Percentiles rank a stretch among this genome's conserved stretches.
Evolutionary conservation across 2,329 filamentous ascomycete species (phyloP).

Genomic region (Phialophora macrospora): DNA sequence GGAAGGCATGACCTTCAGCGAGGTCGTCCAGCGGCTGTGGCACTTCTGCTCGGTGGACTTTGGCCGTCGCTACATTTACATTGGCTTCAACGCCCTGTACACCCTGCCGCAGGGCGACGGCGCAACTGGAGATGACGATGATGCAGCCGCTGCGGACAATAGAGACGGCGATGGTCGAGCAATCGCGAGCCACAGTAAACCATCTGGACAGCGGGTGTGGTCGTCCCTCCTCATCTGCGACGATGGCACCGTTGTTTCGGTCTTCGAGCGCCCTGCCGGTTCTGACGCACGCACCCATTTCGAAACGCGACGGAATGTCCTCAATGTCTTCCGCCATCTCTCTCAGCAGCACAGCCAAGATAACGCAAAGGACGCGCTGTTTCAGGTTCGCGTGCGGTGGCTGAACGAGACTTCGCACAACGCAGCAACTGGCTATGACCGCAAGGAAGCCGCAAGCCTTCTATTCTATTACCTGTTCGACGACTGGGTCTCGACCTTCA

Average conservation of each 20-base stretch:
- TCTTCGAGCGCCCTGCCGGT: conserved; percentile 50
- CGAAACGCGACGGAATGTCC: conserved; percentile 60
- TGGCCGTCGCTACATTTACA: conserved; percentile 48
- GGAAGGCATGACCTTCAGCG: conserved; percentile 41
- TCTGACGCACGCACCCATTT: conserved; percentile 47
- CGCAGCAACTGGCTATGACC: conserved; percentile 21
- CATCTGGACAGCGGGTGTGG: conserved; percentile 47
- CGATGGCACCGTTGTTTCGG: conserved; percentile 47
- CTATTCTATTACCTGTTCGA: conserved; percentile 71
- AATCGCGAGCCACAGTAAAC: conserved; percentile 19
- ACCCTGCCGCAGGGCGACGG: conserved; percentile 58
- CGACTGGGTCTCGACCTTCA: conserved; percentile 68
- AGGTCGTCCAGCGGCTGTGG: conserved; percentile 72
- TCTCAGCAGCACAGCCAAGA: conserved; percentile 58
- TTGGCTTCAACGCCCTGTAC: conserved; percentile 35
- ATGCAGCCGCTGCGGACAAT: not conserved
- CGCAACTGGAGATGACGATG: not conserved
- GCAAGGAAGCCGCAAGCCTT: conserved; percentile 62
- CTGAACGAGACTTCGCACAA: conserved; percentile 34
- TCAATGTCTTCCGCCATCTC: conserved; percentile 66
- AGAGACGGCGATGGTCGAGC: not conserved
- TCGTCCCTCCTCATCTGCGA: conserved; percentile 62
- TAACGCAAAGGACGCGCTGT: conserved; percentile 56
- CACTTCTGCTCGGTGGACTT: conserved; percentile 76
- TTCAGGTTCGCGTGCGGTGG: conserved; percentile 53